Percentiles rank a stretch among this genome's conserved stretches.
phyloP scores from a whole-genome alignment of 169 alveolate species.

The Besnoitia besnoiti region DNA sequence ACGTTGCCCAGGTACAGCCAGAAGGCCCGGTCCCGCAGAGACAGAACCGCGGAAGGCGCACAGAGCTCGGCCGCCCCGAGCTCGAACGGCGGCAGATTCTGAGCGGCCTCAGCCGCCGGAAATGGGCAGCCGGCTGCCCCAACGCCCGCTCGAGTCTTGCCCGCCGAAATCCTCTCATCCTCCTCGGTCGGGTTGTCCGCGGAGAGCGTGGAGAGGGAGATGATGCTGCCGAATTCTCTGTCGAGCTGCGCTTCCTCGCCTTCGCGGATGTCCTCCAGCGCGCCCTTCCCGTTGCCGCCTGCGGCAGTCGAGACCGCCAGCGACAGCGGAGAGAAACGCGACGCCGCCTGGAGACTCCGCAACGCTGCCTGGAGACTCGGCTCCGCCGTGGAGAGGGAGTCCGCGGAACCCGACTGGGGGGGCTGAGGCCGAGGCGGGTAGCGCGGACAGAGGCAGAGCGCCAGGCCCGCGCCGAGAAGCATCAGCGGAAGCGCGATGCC shows the following conservation, averaged over 20 bases:
- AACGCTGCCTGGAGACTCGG: background rate
- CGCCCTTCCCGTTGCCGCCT: background rate
- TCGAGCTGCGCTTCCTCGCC: background rate
- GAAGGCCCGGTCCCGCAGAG: background rate
- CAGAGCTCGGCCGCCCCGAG: background rate
- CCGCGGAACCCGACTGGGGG: no score
- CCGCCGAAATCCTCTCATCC: background rate
- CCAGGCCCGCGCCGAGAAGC: background rate
- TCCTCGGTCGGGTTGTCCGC: background rate
- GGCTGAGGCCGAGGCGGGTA: background rate
- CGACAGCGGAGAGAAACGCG: background rate
- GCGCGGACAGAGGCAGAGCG: background rate
- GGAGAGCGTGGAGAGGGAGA: background rate
- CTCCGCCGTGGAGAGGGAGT: no score
- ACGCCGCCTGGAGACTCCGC: background rate
- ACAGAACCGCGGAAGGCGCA: background rate
- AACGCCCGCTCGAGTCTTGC: background rate
- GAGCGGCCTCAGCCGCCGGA: background rate
- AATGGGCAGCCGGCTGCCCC: background rate
- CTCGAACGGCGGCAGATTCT: no score
- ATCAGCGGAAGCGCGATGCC: background rate
- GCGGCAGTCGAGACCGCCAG: background rate
- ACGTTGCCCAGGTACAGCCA: constrained; percentile 31
- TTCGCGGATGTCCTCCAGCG: background rate
- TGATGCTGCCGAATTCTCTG: background rate